phyloP scores from a whole-genome alignment of 108 stramenopile genomes.

The Epithemia pelagica region DNA sequence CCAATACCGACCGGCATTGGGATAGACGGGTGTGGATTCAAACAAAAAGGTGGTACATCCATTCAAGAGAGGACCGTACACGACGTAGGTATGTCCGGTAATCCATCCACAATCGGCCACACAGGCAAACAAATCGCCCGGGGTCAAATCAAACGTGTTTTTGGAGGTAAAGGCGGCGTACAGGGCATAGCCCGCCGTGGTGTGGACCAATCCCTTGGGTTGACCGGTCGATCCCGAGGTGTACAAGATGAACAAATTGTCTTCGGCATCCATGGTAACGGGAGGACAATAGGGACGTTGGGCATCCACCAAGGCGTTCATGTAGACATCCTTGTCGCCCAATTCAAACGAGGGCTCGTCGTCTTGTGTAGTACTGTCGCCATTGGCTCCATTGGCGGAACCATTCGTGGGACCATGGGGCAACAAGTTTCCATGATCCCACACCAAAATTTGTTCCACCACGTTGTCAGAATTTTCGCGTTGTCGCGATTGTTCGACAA shows the following conservation, averaged over 20 bases:
- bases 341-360: conserved; percentile 21
- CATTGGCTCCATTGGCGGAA: neutral
- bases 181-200: conserved; percentile 91
- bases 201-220: conserved; percentile 94
- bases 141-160: conserved; percentile 68
- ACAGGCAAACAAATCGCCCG: conserved; percentile 92
- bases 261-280: conserved; percentile 93
- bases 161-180: conserved; percentile 83
- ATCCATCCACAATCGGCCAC: conserved; percentile 98
- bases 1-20: conserved; percentile 91
- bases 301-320: conserved; percentile 73
- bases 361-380: too few species aligned
- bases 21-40: conserved; percentile 92
- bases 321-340: conserved; percentile 70
- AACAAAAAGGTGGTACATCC: conserved; percentile 93
- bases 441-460: conserved; percentile 84
- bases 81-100: conserved; percentile 96
- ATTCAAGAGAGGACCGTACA: conserved; percentile 92
- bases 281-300: conserved; percentile 95
- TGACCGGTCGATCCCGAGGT: conserved; percentile 92
- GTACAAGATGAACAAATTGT: conserved; percentile 95
- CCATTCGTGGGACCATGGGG: neutral
- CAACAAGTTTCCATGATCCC: conserved; percentile 7
- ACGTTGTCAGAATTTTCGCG: conserved; percentile 50
- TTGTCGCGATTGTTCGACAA: conserved; percentile 79